These are phyloP conservation scores for Strigomonas culicis DNA, from an alignment of 208 protist genomes.

Conservation along the genomic window DNA sequence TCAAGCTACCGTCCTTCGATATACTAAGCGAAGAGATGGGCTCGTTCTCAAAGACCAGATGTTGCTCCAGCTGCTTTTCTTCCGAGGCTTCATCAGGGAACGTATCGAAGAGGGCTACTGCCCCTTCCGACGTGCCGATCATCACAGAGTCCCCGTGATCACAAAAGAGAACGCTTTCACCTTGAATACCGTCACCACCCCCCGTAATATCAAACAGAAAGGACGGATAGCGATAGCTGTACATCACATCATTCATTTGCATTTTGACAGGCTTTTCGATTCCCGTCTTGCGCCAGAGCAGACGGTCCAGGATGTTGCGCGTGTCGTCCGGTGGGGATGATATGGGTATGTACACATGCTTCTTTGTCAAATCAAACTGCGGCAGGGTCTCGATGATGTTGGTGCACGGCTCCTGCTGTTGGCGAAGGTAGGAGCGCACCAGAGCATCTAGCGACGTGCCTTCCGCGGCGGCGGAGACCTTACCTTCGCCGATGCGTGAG, in stretches of 20 bases:
- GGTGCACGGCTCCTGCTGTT: slow-evolving; percentile 75
- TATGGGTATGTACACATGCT: slow-evolving; percentile 67
- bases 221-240: slow-evolving; percentile 66
- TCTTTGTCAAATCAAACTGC: slow-evolving; percentile 79
- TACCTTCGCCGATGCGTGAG: neutral
- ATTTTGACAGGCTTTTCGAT: slow-evolving; percentile 42
- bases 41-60: slow-evolving; percentile 81
- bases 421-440: slow-evolving; percentile 71
- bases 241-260: slow-evolving; percentile 54
- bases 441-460: slow-evolving; percentile 43
- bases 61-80: slow-evolving; percentile 79
- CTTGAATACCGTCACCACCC: slow-evolving; percentile 57
- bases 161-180: slow-evolving; percentile 75
- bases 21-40: slow-evolving; percentile 48
- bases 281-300: slow-evolving; percentile 49
- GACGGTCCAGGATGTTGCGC: slow-evolving; percentile 64
- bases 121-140: slow-evolving; percentile 81
- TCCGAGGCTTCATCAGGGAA: slow-evolving; percentile 63
- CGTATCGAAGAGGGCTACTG: slow-evolving; percentile 75
- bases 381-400: slow-evolving; percentile 88
- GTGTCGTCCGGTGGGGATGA: slow-evolving; percentile 56
- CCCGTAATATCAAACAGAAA: slow-evolving; percentile 83
- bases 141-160: slow-evolving; percentile 72
- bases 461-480: neutral
- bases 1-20: slow-evolving; percentile 44